Evolutionary conservation across 1,139 yeast genomes (phyloP), one percentile per base, ranked within the genome.

Genomic region (Blastobotrys proliferans): DNA sequence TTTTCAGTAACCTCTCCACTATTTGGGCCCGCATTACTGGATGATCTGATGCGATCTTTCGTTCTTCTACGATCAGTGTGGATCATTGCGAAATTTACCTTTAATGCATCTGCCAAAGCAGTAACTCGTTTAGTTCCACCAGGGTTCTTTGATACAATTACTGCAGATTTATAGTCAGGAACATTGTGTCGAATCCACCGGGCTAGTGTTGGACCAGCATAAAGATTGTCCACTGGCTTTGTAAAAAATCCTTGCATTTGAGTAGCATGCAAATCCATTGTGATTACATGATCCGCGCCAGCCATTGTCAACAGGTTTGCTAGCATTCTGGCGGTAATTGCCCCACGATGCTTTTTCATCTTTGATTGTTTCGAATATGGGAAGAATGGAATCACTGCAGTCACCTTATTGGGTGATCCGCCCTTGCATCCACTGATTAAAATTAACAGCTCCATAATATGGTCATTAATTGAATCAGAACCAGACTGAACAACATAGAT

Each of bases 201-300:
- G 19, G 96, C 97, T 54, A 94, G 75, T 35, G 96, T 87, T 38
- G 98, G 98, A 3, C 95, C 97, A 21, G 97, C 97, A 60, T 86
- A 88, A 51, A 92, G 70, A 64, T 92, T 92, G 65, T 92, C 99
- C 22, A 92, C 97, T 0, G 99, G 98, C 59, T 88, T 88, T 33
- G 95, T 79, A 70, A 92, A 92, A 62, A 94, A 92, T 11, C 99
- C 99, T 70, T 92, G 99, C 97, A 92, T 94, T 67, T 92, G 99
- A 31, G 95, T 82, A 21, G 98, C 98, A 62, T 94, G 98, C 55
- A 92, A 72, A 63, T 92, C 99, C 97, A 92, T 90, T 5, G 96
- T 86, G 32, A 92, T 94, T 51, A 92, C 94, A 68, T 92, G 99
- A 67, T 94, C 98, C 18, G 97, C 98, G 51, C 99, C 99, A 1